phyloP scores from a whole-genome alignment of 2,329 filamentous ascomycete genomes.

The Hypoxylon sp. region DNA sequence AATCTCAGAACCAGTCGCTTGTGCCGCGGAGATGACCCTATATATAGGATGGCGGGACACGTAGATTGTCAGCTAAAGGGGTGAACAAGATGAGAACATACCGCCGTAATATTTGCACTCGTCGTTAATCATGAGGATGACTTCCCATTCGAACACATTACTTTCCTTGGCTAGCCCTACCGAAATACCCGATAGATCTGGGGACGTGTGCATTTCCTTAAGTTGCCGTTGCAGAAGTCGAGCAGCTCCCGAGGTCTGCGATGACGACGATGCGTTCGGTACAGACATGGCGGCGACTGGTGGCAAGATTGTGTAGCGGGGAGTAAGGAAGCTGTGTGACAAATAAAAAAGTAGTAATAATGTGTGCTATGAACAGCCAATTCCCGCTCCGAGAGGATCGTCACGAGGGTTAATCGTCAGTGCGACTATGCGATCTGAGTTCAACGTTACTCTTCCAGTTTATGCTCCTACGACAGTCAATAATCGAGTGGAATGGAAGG shows the following conservation, averaged over 20 bases:
- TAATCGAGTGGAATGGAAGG: slow-evolving; percentile 4
- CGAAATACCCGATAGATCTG: slow-evolving; percentile 94
- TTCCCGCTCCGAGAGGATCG: slow-evolving; percentile 3
- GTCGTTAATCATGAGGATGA: slow-evolving; percentile 98
- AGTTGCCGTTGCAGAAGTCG: slow-evolving; percentile 86
- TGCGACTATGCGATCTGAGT: slow-evolving; percentile 5
- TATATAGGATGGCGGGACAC: not conserved
- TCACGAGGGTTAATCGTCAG: slow-evolving; percentile 2
- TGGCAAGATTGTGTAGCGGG: not conserved
- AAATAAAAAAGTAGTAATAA: not conserved
- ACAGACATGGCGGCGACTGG: slow-evolving; percentile 41
- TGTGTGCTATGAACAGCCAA: not conserved
- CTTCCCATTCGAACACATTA: slow-evolving; percentile 98
- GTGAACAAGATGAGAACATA: slow-evolving; percentile 59
- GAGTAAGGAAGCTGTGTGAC: slow-evolving; percentile 6
- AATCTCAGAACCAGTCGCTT: not conserved
- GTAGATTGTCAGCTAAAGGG: not conserved
- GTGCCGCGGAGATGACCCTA: not conserved
- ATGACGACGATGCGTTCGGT: slow-evolving; percentile 65
- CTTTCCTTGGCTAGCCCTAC: slow-evolving; percentile 87
- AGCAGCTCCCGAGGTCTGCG: slow-evolving; percentile 70
- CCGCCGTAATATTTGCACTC: slow-evolving; percentile 95
- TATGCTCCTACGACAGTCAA: not conserved
- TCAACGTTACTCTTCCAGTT: slow-evolving; percentile 8
- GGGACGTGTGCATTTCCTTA: slow-evolving; percentile 92